phyloP scores from a whole-genome alignment of 441 rosid species.

The Pelargonium australe region DNA sequence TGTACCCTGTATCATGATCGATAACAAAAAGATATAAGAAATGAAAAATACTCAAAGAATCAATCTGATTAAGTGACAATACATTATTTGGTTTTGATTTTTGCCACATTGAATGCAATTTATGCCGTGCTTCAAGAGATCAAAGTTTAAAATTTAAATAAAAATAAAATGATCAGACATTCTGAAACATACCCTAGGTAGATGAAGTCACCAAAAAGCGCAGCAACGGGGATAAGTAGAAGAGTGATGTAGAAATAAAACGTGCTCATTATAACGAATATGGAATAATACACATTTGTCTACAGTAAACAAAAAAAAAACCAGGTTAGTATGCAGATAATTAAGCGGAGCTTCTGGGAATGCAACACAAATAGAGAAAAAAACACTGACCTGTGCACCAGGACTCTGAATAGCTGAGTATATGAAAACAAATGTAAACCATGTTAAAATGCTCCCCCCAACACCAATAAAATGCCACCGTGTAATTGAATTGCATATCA shows the following conservation, averaged over 20 bases:
- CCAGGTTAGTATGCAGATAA: constrained; percentile 18
- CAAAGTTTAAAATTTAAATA: no score
- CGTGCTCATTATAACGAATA: constrained; percentile 84
- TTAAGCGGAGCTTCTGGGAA: not conserved
- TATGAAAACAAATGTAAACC: constrained; percentile 74
- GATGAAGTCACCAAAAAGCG: constrained; percentile 87
- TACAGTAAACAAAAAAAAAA: constrained; percentile 29
- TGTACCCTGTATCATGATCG: constrained; percentile 47
- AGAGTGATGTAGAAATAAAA: constrained; percentile 72
- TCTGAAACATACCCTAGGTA: constrained; percentile 66
- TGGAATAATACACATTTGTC: constrained; percentile 82
- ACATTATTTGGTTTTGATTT: not conserved
- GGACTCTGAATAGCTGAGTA: constrained; percentile 61
- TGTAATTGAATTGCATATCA: constrained; percentile 92
- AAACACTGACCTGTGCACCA: constrained; percentile 55
- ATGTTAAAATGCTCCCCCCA: constrained; percentile 88
- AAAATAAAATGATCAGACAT: not conserved
- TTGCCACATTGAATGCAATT: not conserved
- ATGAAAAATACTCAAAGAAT: not conserved
- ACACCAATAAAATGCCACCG: constrained; percentile 87
- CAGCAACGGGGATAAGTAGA: constrained; percentile 73
- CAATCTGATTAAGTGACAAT: not conserved
- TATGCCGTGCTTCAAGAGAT: constrained; percentile 6
- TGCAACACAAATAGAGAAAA: constrained; percentile 3
- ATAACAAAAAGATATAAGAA: not conserved